Percentiles rank a stretch among this genome's conserved stretches.
These are phyloP conservation scores for Phyllosticta paracitricarpa DNA, from an alignment of 2,329 filamentous ascomycete species.

Conservation along the genomic window DNA sequence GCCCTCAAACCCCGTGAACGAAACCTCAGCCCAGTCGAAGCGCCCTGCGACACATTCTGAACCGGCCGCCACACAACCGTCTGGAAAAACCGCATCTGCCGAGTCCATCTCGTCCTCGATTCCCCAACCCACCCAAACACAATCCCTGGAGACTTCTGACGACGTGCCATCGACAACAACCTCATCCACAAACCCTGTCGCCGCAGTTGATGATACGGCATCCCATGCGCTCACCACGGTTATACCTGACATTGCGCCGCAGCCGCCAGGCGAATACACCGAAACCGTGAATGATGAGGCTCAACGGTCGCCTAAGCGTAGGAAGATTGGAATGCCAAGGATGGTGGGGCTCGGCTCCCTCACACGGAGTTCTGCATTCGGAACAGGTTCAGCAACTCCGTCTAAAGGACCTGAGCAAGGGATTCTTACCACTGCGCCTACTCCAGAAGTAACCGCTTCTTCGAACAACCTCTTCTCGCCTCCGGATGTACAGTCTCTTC, in stretches of 20 bases:
- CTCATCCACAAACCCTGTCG: background rate
- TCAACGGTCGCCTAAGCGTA: conserved; percentile 7
- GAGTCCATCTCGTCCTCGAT: background rate
- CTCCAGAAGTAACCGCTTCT: background rate
- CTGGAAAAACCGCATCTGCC: background rate
- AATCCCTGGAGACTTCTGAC: background rate
- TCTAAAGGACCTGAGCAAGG: background rate
- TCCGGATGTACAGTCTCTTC: background rate
- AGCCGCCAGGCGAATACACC: background rate
- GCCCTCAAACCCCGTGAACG: background rate
- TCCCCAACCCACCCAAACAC: background rate
- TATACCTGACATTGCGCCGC: background rate
- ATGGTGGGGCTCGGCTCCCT: background rate
- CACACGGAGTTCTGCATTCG: background rate
- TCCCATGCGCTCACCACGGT: background rate
- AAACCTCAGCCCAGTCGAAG: background rate
- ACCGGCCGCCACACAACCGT: background rate
- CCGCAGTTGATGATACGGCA: background rate
- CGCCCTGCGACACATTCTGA: background rate
- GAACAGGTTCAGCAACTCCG: background rate
- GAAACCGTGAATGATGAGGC: background rate
- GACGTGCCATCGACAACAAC: background rate
- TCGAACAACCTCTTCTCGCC: background rate
- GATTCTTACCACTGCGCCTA: background rate
- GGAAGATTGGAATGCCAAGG: background rate